Conservation (phyloP, 2,329 filamentous ascomycete genomes). For the Aspergillus brasiliensis region DNA sequence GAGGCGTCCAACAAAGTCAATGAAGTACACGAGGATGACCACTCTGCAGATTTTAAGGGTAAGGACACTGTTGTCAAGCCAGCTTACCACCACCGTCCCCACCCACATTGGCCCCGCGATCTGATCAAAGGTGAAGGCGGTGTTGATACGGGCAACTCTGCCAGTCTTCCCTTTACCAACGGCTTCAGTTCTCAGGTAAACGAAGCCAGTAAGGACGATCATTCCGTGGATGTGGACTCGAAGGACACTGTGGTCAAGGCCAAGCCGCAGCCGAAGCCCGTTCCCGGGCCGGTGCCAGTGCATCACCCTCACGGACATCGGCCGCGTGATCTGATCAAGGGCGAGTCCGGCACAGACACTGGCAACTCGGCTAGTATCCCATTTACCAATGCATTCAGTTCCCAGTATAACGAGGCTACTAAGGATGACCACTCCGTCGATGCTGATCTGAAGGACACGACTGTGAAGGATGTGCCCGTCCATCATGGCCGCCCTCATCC, state of each 20-base stretch:
- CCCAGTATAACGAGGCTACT: neutral
- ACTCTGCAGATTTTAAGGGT: neutral
- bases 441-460: neutral
- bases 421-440: constrained; percentile 1
- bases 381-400: constrained; percentile 1
- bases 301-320: neutral
- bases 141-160: constrained; percentile 26
- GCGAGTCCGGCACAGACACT: constrained; percentile 23
- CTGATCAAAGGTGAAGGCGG: constrained; percentile 26
- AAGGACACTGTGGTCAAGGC: neutral
- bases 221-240: neutral
- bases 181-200: neutral
- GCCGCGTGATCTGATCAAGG: constrained; percentile 19
- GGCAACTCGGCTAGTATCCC: constrained; percentile 20
- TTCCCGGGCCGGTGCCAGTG: too few relatives aligned
- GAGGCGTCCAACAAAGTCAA: neutral
- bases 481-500: neutral
- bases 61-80: neutral
- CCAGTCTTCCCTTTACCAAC: neutral
- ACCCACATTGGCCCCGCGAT: neutral
- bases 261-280: neutral
- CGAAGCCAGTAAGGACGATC: neutral
- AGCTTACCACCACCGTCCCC: neutral
- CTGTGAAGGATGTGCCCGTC: neutral
- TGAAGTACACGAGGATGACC: neutral